phyloP scores from a whole-genome alignment of 2,329 filamentous ascomycete genomes.

The Aspergillus pseudonomiae region DNA sequence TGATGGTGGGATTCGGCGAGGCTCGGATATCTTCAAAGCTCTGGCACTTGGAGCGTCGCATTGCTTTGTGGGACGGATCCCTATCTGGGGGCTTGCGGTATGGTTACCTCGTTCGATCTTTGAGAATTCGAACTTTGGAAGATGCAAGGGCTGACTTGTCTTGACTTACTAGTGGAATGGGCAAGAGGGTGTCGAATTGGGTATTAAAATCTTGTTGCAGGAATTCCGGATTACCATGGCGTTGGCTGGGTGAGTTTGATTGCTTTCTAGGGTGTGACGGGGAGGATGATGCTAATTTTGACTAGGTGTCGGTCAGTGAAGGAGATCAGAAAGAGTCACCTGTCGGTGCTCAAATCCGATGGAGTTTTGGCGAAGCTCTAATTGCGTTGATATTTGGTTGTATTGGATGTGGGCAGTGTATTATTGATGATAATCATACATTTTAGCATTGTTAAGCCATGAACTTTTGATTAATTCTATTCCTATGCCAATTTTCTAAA shows the following conservation, averaged over 20 bases:
- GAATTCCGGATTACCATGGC: constrained; percentile 38
- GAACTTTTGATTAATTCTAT: not conserved
- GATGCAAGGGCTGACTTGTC: constrained; percentile 4
- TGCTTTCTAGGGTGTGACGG: not conserved
- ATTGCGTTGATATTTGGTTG: not conserved
- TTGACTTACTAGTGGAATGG: constrained; percentile 31
- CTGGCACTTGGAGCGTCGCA: constrained; percentile 37
- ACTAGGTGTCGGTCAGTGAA: constrained; percentile 30
- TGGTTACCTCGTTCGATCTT: not conserved
- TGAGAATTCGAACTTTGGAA: not conserved
- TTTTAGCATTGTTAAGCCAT: not conserved
- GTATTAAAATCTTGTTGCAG: constrained; percentile 34
- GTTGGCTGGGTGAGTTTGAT: constrained; percentile 33
- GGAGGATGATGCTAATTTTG: constrained; percentile 7
- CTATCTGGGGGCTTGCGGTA: constrained; percentile 40
- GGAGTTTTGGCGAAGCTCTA: constrained; percentile 34
- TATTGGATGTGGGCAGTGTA: not conserved
- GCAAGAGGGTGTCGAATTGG: constrained; percentile 39
- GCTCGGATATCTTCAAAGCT: constrained; percentile 42
- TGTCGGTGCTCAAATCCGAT: constrained; percentile 31
- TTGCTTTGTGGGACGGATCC: constrained; percentile 37
- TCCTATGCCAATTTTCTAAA: not conserved
- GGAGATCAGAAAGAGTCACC: constrained; percentile 34
- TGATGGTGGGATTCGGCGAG: constrained; percentile 40
- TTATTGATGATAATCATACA: not conserved